Percentiles rank a stretch among this genome's conserved stretches.
Evolutionary conservation across 140 eudicot genomes (phyloP).

Genomic region (Oenanthe javanica): DNA sequence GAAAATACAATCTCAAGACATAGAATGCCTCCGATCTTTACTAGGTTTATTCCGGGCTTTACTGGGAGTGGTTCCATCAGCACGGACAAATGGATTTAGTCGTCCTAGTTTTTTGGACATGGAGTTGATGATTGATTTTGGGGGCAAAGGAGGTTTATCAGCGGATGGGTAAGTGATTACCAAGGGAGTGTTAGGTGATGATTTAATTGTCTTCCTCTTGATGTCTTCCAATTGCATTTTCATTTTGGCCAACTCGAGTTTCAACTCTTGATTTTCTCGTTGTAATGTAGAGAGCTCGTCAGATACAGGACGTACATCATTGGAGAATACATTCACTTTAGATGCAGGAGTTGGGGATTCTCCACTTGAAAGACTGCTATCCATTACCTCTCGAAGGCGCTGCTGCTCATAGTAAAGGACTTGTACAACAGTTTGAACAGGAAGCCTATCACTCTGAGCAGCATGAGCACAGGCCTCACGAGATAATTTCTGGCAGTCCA

Average conservation of each 20-base stretch:
- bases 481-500: conserved; percentile 43
- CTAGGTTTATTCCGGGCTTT: conserved; percentile 40
- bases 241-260: conserved; percentile 63
- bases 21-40: conserved; percentile 64
- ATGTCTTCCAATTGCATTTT: conserved; percentile 63
- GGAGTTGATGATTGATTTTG: conserved; percentile 64
- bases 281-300: conserved; percentile 45
- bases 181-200: conserved; percentile 28
- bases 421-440: conserved; percentile 41
- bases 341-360: conserved; percentile 28
- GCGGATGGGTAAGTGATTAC: conserved; percentile 25
- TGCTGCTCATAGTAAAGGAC: conserved; percentile 61
- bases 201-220: conserved; percentile 28
- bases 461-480: conserved; percentile 41
- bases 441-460: conserved; percentile 39
- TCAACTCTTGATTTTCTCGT: conserved; percentile 78
- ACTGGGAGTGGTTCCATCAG: conserved; percentile 35
- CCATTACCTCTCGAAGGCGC: conserved; percentile 59
- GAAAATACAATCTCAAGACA: conserved; percentile 33
- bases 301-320: conserved; percentile 17
- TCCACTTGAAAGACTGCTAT: conserved; percentile 19
- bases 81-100: conserved; percentile 34
- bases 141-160: conserved; percentile 46
- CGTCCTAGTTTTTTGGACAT: conserved; percentile 66
- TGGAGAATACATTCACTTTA: conserved; percentile 10